Conservation (phyloP, 2,329 filamentous ascomycete species). For the Claviceps monticola region DNA sequence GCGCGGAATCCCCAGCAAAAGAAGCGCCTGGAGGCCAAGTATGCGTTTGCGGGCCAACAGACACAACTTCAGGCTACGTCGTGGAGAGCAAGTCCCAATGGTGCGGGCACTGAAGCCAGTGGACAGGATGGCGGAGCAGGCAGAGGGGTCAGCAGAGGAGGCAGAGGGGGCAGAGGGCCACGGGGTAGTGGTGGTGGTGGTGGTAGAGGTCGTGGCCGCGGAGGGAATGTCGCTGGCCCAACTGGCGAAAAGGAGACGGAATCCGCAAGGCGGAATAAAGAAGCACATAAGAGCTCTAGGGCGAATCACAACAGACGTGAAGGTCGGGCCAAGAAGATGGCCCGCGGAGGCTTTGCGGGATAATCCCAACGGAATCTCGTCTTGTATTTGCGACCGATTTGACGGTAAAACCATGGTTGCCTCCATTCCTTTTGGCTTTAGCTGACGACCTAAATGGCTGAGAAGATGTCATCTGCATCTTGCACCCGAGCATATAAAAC, state of each 20-base stretch:
- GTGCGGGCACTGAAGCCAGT: conserved; percentile 43
- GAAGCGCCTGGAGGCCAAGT: conserved; percentile 57
- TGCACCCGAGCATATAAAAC: no score
- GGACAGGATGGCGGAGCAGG: conserved; percentile 31
- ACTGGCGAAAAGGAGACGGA: conserved; percentile 60
- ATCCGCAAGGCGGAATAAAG: conserved; percentile 58
- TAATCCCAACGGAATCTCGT: conserved; percentile 11
- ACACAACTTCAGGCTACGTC: conserved; percentile 49
- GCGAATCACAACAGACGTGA: conserved; percentile 82
- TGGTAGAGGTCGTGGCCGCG: conserved; percentile 25
- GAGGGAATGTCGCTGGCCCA: conserved; percentile 50
- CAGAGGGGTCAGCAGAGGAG: conserved; percentile 18
- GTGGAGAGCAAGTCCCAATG: conserved; percentile 42
- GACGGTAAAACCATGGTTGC: no score
- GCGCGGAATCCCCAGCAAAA: conserved; percentile 55
- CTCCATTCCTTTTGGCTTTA: no score
- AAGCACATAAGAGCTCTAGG: conserved; percentile 65
- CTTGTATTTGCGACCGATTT: conserved; percentile 4
- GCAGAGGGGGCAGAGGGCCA: conserved; percentile 25
- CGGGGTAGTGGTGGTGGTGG: conserved; percentile 19
- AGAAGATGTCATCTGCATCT: no score
- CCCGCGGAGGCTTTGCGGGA: conserved; percentile 29
- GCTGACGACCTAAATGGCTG: no score
- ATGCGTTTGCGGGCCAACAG: conserved; percentile 54
- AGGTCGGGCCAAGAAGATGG: conserved; percentile 51